These are phyloP conservation scores for Vitis hybrid DNA, from an alignment of 177 flowering plant species.

Conservation along the genomic window DNA sequence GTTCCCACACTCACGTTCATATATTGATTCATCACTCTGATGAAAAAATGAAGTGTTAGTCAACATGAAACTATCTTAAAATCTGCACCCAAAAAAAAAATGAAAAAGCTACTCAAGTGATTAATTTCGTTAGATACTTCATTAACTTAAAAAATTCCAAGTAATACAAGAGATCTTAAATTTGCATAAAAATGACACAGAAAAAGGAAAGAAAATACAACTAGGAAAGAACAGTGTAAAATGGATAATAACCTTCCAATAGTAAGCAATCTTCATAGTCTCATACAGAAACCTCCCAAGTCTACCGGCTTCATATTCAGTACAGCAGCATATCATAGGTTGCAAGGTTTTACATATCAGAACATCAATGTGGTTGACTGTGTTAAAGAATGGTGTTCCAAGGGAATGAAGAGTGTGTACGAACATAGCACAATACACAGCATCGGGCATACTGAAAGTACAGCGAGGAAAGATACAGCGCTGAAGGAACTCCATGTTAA, in stretches of 20 bases:
- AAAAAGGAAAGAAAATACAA: too few relatives aligned
- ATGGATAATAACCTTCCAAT: slow-evolving; percentile 78
- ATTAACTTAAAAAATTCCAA: not conserved
- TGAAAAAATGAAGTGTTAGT: slow-evolving; percentile 11
- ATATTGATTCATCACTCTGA: slow-evolving; percentile 93
- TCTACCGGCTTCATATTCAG: slow-evolving; percentile 97
- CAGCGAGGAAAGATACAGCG: slow-evolving; percentile 98
- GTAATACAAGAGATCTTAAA: not conserved
- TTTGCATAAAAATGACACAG: not conserved
- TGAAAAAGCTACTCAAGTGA: not conserved
- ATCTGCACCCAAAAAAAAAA: not conserved
- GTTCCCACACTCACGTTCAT: slow-evolving; percentile 98
- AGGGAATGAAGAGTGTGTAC: slow-evolving; percentile 95
- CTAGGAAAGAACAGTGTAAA: not conserved
- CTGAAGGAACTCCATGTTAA: slow-evolving; percentile 99
- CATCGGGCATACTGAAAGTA: slow-evolving; percentile 97
- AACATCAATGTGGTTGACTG: slow-evolving; percentile 98
- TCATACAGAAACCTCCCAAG: slow-evolving; percentile 91
- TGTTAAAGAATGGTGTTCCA: slow-evolving; percentile 96
- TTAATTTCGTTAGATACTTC: not conserved
- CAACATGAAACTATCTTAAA: slow-evolving; percentile 2
- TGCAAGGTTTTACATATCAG: slow-evolving; percentile 93
- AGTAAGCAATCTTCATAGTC: slow-evolving; percentile 90
- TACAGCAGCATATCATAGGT: slow-evolving; percentile 99
- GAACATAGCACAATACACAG: slow-evolving; percentile 96